A percentile compares a stretch with the other conserved stretches of the same genome.
phyloP scores from a whole-genome alignment of 2,329 filamentous ascomycete genomes.

The Phialemoniopsis sp. region DNA sequence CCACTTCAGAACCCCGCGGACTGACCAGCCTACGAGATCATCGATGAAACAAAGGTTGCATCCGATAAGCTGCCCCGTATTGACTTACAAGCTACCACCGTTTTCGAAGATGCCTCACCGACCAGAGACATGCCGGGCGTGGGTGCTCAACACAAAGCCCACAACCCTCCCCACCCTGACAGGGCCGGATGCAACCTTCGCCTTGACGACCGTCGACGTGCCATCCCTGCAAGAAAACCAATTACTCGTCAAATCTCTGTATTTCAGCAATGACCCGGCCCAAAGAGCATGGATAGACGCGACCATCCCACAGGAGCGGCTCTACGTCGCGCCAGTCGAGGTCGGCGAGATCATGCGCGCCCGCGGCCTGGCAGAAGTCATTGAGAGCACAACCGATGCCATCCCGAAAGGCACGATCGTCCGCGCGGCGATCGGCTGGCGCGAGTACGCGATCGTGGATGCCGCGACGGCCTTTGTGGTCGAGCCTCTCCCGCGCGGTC shows the following conservation, averaged over 20 bases:
- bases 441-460: constrained; percentile 48
- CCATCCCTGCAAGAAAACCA: constrained; percentile 49
- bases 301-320: constrained; percentile 6
- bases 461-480: constrained; percentile 18
- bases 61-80: too few relatives aligned
- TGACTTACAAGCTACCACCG: too few relatives aligned
- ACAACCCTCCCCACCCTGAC: too few relatives aligned
- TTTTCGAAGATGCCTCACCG: too few relatives aligned
- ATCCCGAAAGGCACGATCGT: constrained; percentile 48
- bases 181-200: too few relatives aligned
- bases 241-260: constrained; percentile 43
- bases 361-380: constrained; percentile 44
- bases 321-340: constrained; percentile 58
- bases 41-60: too few relatives aligned
- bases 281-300: constrained; percentile 59
- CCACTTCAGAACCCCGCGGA: too few relatives aligned
- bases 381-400: constrained; percentile 40
- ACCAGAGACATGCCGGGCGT: too few relatives aligned
- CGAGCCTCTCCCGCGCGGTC: constrained; percentile 11
- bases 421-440: constrained; percentile 48
- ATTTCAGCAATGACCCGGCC: constrained; percentile 57
- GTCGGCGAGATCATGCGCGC: constrained; percentile 59
- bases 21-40: too few relatives aligned
- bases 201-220: too few relatives aligned
- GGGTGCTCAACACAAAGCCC: too few relatives aligned